A percentile compares a stretch with the other conserved stretches of the same genome.
Conservation (phyloP, 805 yeast species). For the Lachancea dasiensis region DNA sequence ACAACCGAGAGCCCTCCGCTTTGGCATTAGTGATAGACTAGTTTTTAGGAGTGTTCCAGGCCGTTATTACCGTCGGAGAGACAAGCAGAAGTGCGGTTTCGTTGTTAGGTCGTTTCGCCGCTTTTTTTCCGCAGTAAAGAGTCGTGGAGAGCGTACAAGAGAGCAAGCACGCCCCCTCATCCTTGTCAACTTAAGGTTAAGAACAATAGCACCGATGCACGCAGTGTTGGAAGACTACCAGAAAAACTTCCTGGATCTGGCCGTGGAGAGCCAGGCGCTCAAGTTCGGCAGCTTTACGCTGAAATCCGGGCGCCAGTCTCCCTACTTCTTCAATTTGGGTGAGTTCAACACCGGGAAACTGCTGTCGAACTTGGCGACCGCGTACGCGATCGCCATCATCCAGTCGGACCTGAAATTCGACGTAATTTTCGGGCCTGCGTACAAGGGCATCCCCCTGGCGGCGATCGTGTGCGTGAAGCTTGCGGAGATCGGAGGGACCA, state of each 20-base stretch:
- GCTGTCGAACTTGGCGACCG: conserved; percentile 73
- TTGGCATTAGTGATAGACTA: no score
- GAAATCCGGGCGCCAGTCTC: conserved; percentile 90
- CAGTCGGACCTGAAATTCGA: conserved; percentile 80
- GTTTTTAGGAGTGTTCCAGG: no score
- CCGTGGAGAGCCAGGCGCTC: conserved; percentile 75
- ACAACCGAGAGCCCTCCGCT: no score
- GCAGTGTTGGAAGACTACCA: conserved; percentile 44
- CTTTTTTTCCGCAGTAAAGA: no score
- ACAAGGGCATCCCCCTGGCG: conserved; percentile 94
- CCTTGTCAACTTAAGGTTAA: neutral
- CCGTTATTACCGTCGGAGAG: no score
- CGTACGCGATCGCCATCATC: conserved; percentile 86
- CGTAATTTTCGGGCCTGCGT: conserved; percentile 93
- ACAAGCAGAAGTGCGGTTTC: no score
- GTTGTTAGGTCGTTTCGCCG: no score
- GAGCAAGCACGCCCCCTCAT: no score
- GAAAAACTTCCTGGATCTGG: conserved; percentile 68
- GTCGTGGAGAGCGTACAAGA: no score
- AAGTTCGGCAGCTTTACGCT: conserved; percentile 85
- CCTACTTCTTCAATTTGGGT: conserved; percentile 95
- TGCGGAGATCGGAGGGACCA: conserved; percentile 82
- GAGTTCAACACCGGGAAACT: conserved; percentile 75
- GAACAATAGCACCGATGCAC: conserved; percentile 11
- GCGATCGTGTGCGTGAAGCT: conserved; percentile 89